These are phyloP conservation scores for Mycena leptocephala DNA, from an alignment of 768 basidiomycete genomes.

Conservation along the genomic window DNA sequence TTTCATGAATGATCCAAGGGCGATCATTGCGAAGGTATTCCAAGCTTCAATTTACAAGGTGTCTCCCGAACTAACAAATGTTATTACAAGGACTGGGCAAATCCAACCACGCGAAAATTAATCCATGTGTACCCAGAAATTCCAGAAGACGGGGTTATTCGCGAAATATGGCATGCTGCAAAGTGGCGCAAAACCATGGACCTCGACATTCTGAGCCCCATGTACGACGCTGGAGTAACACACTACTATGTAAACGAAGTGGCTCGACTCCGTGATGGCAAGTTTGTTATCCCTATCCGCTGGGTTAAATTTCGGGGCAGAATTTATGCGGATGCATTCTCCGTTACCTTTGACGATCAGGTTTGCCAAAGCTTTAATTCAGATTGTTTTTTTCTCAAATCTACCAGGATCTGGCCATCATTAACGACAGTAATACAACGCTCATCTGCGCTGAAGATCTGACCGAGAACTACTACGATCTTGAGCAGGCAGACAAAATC, in stretches of 20 bases:
- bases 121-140: slow-evolving; percentile 9
- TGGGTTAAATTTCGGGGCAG: not conserved
- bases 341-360: not conserved
- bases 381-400: not conserved
- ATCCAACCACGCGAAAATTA: not conserved
- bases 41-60: not conserved
- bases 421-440: not conserved
- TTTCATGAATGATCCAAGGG: too few relatives aligned
- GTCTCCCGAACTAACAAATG: not conserved
- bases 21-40: not conserved
- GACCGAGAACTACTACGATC: not conserved
- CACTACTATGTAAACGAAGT: slow-evolving; percentile 13
- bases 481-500: not conserved
- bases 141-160: not conserved
- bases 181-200: not conserved
- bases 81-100: slow-evolving; percentile 1
- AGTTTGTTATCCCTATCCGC: not conserved
- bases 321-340: not conserved
- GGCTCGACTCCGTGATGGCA: not conserved
- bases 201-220: not conserved
- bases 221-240: slow-evolving; percentile 1
- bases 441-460: not conserved
- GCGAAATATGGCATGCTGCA: not conserved
- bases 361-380: not conserved
- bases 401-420: not conserved